These are phyloP conservation scores for Dipodascus albidus DNA, from an alignment of 805 yeast genomes.

Conservation along the genomic window DNA sequence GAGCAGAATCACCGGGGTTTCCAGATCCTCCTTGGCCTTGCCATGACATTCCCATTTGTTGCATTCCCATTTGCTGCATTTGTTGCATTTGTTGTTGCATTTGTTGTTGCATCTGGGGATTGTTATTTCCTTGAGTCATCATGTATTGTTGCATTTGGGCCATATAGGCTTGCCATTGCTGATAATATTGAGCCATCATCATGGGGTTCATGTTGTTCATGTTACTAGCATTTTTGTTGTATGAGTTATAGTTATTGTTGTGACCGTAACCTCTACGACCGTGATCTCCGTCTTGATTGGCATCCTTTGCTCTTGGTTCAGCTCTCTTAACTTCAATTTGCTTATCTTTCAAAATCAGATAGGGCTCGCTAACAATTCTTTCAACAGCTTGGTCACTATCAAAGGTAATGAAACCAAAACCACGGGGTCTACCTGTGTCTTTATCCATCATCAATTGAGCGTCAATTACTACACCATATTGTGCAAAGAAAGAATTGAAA, in stretches of 20 bases:
- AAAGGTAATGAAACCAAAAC: constrained; percentile 93
- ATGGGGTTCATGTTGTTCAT: constrained; percentile 29
- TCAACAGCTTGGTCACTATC: constrained; percentile 94
- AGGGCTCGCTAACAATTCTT: constrained; percentile 70
- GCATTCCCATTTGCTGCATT: background rate
- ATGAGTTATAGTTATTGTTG: constrained; percentile 4
- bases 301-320: constrained; percentile 27
- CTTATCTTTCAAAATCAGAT: constrained; percentile 74
- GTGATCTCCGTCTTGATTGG: constrained; percentile 4
- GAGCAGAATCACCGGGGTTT: constrained; percentile 2
- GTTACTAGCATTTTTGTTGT: constrained; percentile 4
- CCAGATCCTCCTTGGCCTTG: constrained; percentile 5
- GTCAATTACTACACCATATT: constrained; percentile 85
- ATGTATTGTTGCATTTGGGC: constrained; percentile 28
- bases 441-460: constrained; percentile 96
- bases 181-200: constrained; percentile 33
- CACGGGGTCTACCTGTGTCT: constrained; percentile 93
- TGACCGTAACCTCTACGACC: background rate
- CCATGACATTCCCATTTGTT: constrained; percentile 1
- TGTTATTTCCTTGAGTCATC: constrained; percentile 13
- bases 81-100: constrained; percentile 8
- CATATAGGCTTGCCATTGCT: constrained; percentile 30
- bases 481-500: constrained; percentile 73
- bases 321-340: constrained; percentile 35
- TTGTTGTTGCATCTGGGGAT: constrained; percentile 4